Conservation (phyloP, 169 alveolate genomes). For the Cytauxzoon felis region DNA sequence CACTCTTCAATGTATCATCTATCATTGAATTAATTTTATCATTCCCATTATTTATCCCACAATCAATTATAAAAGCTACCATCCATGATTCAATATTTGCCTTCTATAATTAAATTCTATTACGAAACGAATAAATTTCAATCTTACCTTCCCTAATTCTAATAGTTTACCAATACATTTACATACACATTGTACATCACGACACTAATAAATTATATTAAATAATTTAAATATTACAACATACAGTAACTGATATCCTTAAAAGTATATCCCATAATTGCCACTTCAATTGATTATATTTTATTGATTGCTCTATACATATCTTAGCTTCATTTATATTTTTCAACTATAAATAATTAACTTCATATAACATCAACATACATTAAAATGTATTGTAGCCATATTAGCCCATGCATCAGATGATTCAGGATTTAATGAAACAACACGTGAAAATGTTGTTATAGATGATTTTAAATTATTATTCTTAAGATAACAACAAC, state of each 20-base stretch:
- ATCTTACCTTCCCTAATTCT: conserved; percentile 54
- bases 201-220: conserved; percentile 2
- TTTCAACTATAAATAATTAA: conserved; percentile 11
- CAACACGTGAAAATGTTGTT: conserved; percentile 64
- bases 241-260: conserved; percentile 55
- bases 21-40: conserved; percentile 35
- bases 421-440: conserved; percentile 63
- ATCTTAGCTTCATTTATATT: conserved; percentile 56
- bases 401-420: conserved; percentile 74
- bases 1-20: conserved; percentile 53
- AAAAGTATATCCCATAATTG: conserved; percentile 73
- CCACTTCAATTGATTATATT: conserved; percentile 66
- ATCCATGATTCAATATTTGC: conserved; percentile 28
- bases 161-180: conserved; percentile 53
- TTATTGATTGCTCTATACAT: conserved; percentile 71
- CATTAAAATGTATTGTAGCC: conserved; percentile 67
- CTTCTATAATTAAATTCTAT: conserved; percentile 38
- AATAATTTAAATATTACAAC: not conserved
- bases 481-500: conserved; percentile 67
- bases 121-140: conserved; percentile 22
- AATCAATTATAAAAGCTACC: conserved; percentile 48
- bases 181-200: conserved; percentile 67
- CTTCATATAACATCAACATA: not conserved
- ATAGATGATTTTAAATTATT: conserved; percentile 59
- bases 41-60: conserved; percentile 14